Conservation (phyloP, 257 asterid genomes). For the Fraxinus cuspidata region DNA sequence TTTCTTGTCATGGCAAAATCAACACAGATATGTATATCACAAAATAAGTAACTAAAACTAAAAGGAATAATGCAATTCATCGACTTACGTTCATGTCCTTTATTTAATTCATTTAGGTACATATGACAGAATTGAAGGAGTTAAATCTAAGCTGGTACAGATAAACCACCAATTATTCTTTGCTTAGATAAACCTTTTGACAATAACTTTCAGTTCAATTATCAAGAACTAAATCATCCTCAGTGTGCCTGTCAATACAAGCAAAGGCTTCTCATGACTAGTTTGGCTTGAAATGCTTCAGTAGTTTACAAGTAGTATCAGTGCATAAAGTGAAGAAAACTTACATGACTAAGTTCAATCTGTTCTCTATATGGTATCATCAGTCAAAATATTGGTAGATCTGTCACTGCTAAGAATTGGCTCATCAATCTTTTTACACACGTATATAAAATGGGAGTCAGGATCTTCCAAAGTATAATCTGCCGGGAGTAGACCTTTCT, state of each 20-base stretch:
- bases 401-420: slow-evolving; percentile 28
- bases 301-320: not conserved
- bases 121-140: slow-evolving; percentile 7
- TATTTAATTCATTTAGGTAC: slow-evolving; percentile 15
- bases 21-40: not conserved
- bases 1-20: not conserved
- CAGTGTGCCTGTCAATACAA: slow-evolving; percentile 17
- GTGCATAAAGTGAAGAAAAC: slow-evolving; percentile 11
- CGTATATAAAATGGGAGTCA: slow-evolving; percentile 87
- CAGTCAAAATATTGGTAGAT: slow-evolving; percentile 31
- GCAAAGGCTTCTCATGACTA: slow-evolving; percentile 8
- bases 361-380: slow-evolving; percentile 34
- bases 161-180: slow-evolving; percentile 16
- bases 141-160: slow-evolving; percentile 7
- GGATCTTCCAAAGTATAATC: slow-evolving; percentile 86
- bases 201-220: not conserved
- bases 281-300: not conserved
- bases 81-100: not conserved
- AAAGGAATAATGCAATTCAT: not conserved
- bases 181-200: slow-evolving; percentile 5
- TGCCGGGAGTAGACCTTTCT: slow-evolving; percentile 73
- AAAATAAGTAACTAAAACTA: not conserved
- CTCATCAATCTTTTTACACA: slow-evolving; percentile 60
- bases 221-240: slow-evolving; percentile 31
- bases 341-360: slow-evolving; percentile 12